Evolutionary conservation across 2,329 filamentous ascomycete genomes (phyloP).

Genomic region (Arthrobotrys sinensis): DNA sequence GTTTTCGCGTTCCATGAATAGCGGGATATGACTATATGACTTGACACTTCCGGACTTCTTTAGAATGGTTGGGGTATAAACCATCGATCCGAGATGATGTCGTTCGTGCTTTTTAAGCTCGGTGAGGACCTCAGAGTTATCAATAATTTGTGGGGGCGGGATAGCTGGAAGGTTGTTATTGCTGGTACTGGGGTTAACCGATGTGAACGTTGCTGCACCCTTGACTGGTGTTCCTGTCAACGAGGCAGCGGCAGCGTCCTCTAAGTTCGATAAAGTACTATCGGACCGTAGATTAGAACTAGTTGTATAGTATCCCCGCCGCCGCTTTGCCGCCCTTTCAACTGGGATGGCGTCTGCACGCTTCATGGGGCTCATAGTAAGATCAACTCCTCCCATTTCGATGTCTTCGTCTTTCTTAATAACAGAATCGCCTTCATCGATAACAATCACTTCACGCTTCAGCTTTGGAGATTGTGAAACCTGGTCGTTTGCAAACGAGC

Average conservation of each 20-base stretch:
- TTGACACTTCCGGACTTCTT: slow-evolving; percentile 71
- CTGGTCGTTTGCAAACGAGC: slow-evolving; percentile 30
- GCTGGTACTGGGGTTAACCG: slow-evolving; percentile 21
- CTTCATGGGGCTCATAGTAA: slow-evolving; percentile 37
- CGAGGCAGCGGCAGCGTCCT: slow-evolving; percentile 32
- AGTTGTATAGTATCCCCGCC: slow-evolving; percentile 37
- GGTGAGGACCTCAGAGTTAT: slow-evolving; percentile 63
- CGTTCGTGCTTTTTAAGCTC: slow-evolving; percentile 62
- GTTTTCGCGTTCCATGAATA: slow-evolving; percentile 84
- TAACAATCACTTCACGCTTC: slow-evolving; percentile 53
- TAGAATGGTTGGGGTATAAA: slow-evolving; percentile 63
- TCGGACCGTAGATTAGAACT: slow-evolving; percentile 43
- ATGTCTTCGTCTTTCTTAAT: slow-evolving; percentile 55
- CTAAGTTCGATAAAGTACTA: slow-evolving; percentile 52
- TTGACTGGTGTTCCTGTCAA: slow-evolving; percentile 44
- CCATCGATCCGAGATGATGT: slow-evolving; percentile 64
- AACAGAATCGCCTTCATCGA: slow-evolving; percentile 47
- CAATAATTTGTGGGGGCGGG: slow-evolving; percentile 64
- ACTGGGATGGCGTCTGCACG: slow-evolving; percentile 34
- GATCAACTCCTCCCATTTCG: slow-evolving; percentile 56
- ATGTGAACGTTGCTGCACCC: slow-evolving; percentile 16
- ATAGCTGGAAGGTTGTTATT: slow-evolving; percentile 42
- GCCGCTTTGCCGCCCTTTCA: slow-evolving; percentile 42
- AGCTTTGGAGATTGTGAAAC: slow-evolving; percentile 53
- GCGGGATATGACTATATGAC: slow-evolving; percentile 76